Evolutionary conservation across 2,329 filamentous ascomycete species (phyloP).

Genomic region (Beauveria asiatica): DNA sequence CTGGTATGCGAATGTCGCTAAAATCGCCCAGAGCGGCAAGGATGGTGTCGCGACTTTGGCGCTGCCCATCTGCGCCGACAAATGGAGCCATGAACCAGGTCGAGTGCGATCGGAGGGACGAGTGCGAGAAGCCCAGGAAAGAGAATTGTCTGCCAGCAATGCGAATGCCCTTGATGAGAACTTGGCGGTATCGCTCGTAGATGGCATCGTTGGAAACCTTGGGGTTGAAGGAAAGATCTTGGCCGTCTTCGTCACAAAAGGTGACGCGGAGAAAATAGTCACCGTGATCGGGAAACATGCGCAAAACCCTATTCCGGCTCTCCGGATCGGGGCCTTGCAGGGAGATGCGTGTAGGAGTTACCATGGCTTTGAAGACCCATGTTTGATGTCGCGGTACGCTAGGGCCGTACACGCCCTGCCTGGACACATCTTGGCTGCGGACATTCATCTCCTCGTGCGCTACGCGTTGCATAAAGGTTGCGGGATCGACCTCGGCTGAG

Average conservation of each 20-base stretch:
- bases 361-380: slow-evolving; percentile 44
- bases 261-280: slow-evolving; percentile 62
- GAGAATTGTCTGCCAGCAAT: slow-evolving; percentile 55
- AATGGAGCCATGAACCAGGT: slow-evolving; percentile 55
- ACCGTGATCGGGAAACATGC: slow-evolving; percentile 49
- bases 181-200: slow-evolving; percentile 48
- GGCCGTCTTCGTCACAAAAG: slow-evolving; percentile 66
- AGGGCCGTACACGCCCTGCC: slow-evolving; percentile 21
- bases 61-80: slow-evolving; percentile 21
- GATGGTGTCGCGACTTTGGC: slow-evolving; percentile 34
- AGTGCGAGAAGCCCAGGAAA: slow-evolving; percentile 74
- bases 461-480: slow-evolving; percentile 32
- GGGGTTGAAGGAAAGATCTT: slow-evolving; percentile 50
- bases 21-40: slow-evolving; percentile 43
- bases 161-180: slow-evolving; percentile 50
- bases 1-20: slow-evolving; percentile 39
- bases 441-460: slow-evolving; percentile 32
- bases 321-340: slow-evolving; percentile 57
- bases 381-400: slow-evolving; percentile 32
- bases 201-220: slow-evolving; percentile 38
- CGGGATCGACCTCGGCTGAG: slow-evolving; percentile 29
- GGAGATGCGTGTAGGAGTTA: slow-evolving; percentile 51
- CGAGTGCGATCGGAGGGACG: slow-evolving; percentile 62
- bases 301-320: slow-evolving; percentile 60
- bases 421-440: slow-evolving; percentile 17